These are phyloP conservation scores for Globisporangium rhizosaccharum DNA, from an alignment of 352 stramenopile genomes.

Conservation along the genomic window DNA sequence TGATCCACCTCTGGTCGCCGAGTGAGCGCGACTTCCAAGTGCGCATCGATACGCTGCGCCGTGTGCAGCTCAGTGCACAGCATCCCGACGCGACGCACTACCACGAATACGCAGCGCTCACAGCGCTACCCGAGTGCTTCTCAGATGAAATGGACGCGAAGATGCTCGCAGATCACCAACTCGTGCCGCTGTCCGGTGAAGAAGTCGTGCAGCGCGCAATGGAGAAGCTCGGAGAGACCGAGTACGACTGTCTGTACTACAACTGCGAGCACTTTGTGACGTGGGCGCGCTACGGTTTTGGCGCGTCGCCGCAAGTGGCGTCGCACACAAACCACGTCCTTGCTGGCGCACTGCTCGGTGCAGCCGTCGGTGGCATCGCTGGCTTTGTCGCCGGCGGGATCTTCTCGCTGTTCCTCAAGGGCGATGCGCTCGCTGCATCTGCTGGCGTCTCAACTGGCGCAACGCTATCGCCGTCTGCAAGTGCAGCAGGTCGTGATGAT, in stretches of 20 bases:
- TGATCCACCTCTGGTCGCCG: slow-evolving; percentile 66
- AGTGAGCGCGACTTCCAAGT: slow-evolving; percentile 39
- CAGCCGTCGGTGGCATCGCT: slow-evolving; percentile 47
- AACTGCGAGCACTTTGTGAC: slow-evolving; percentile 83
- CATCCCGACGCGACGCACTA: slow-evolving; percentile 4
- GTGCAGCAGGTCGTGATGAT: neutral
- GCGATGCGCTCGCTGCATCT: slow-evolving; percentile 47
- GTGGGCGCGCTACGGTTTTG: slow-evolving; percentile 55
- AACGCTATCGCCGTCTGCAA: slow-evolving; percentile 1
- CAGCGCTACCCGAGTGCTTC: slow-evolving; percentile 26
- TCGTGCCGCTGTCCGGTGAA: slow-evolving; percentile 32
- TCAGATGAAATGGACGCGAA: slow-evolving; percentile 41
- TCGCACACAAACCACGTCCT: slow-evolving; percentile 57
- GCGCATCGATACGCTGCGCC: slow-evolving; percentile 54
- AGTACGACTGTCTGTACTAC: slow-evolving; percentile 47
- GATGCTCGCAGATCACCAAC: slow-evolving; percentile 37
- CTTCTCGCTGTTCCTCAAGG: slow-evolving; percentile 59
- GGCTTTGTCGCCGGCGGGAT: slow-evolving; percentile 52
- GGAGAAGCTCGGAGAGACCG: slow-evolving; percentile 39
- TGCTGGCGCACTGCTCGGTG: slow-evolving; percentile 54
- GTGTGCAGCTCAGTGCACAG: slow-evolving; percentile 19
- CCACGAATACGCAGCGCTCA: slow-evolving; percentile 6
- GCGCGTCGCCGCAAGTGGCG: slow-evolving; percentile 47
- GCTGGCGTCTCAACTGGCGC: slow-evolving; percentile 10
- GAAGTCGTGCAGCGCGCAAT: slow-evolving; percentile 43